Base-by-base conservation (phyloP, 1,284 basidiomycete genomes). In the Ganoderma sinense region DNA sequence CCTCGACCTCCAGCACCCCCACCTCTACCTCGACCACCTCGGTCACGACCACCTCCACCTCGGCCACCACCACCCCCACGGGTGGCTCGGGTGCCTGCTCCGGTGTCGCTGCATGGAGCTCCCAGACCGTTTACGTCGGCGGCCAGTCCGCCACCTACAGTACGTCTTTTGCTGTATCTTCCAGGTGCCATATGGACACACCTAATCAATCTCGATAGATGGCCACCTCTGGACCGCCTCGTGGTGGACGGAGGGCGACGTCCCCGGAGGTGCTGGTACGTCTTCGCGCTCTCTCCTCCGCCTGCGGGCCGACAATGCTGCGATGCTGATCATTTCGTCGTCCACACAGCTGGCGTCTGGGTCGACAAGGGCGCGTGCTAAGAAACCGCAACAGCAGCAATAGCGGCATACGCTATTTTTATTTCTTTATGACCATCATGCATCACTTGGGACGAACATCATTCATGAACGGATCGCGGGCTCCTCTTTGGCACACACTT, bases 181-280 rank as follows among this genome's bases (percentile, higher is more conserved):
- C 8, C 23, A 65, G 59, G 26, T 29, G n/a, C n/a, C 18, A 18
- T 11, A 31, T 56, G 58, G 75, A 56, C 33, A 51, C 51, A 51
- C 45, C 68, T 74, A 62, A 78, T 62, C 62, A 63, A 26, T 11
- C 40, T 8, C n/a, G 65, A 69, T 41, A 80, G 89, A 84, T 68
- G 83, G 84, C 11, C 82, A 89, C 74, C 81, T 91, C 36, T 92
- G 89, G 89, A 87, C 85, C 11, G 88, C 89, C 3, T 85, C 87
- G 75, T 91, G 87, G 86, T 91, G 90, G 90, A 87, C 88, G 8
- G 78, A 90, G 75, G 84, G 81, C 36, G 87, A 89, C 74, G 84
- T 75, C 43, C 90, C 86, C 5, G 88, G 87, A 80, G 87, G 88
- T 82, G 69, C 78, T 75, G 77, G 85, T 81, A 63, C 36, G 74